Evolutionary conservation across 768 basidiomycete species (phyloP).

Genomic region (Saitozyma podzolica): DNA sequence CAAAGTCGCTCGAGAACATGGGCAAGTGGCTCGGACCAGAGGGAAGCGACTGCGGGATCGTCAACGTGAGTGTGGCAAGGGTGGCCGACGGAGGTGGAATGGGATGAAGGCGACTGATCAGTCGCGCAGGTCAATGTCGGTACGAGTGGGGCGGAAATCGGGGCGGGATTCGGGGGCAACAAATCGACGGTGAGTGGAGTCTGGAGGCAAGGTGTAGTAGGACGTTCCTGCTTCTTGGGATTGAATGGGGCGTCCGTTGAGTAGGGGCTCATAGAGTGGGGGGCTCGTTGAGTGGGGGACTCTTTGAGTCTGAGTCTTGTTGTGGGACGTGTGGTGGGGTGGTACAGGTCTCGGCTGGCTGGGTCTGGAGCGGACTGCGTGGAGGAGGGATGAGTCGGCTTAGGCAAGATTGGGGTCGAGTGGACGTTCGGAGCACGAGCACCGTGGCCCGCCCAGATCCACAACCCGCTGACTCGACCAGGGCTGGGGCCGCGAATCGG

Average conservation of each 20-base stretch:
- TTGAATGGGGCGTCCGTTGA: no score
- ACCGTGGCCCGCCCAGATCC: neutral
- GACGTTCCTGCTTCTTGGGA: neutral
- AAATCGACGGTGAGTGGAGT: slow-evolving; percentile 28
- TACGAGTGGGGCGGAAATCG: slow-evolving; percentile 71
- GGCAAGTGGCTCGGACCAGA: slow-evolving; percentile 89
- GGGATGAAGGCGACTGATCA: neutral
- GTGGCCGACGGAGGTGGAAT: neutral
- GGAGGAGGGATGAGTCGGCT: no score
- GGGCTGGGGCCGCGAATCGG: slow-evolving; percentile 83
- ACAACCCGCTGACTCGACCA: slow-evolving; percentile 43
- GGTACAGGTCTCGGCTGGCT: neutral
- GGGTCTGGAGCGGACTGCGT: no score
- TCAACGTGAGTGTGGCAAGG: slow-evolving; percentile 65
- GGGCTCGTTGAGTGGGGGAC: no score
- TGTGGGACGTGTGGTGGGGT: slow-evolving; percentile 17
- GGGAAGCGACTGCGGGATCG: slow-evolving; percentile 88
- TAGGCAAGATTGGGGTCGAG: slow-evolving; percentile 56
- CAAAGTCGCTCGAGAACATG: slow-evolving; percentile 74
- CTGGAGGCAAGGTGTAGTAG: neutral
- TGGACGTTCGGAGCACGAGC: slow-evolving; percentile 69
- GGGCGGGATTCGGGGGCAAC: slow-evolving; percentile 80
- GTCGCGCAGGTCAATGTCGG: slow-evolving; percentile 63
- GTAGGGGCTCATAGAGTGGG: no score
- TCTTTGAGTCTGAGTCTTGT: no score